A percentile compares a stretch with the other conserved stretches of the same genome.
Evolutionary conservation across 352 stramenopile species (phyloP).

Genomic region (Pythium monospermum): DNA sequence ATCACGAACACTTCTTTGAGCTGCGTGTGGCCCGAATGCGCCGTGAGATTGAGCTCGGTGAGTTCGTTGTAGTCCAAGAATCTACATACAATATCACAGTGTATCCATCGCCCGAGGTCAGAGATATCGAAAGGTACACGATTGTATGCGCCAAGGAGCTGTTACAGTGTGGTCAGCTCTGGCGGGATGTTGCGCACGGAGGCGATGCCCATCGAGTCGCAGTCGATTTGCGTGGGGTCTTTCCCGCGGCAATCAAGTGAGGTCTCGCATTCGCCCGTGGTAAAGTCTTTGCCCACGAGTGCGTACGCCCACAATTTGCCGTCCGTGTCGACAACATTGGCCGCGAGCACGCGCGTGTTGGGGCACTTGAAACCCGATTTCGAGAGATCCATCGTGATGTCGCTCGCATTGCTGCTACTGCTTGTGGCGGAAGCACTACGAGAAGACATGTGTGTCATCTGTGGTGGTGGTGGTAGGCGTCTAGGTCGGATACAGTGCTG

Average conservation of each 20-base stretch:
- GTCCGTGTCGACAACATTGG: neutral
- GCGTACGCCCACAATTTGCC: neutral
- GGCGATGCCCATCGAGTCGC: constrained; percentile 10
- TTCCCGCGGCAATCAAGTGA: too few relatives aligned
- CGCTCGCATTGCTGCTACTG: too few relatives aligned
- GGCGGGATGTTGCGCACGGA: neutral
- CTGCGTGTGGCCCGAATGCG: neutral
- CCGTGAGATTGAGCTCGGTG: neutral
- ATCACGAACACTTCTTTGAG: neutral
- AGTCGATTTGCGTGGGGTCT: neutral
- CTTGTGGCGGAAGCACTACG: too few relatives aligned
- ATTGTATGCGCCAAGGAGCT: neutral
- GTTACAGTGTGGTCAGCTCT: neutral
- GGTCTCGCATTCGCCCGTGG: neutral
- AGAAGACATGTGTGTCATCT: too few relatives aligned
- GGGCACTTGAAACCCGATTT: neutral
- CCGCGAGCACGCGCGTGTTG: neutral
- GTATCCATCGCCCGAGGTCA: too few relatives aligned
- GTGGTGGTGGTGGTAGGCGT: too few relatives aligned
- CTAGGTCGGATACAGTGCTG: too few relatives aligned
- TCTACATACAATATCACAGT: too few relatives aligned
- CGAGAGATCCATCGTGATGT: constrained; percentile 4
- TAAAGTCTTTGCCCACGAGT: neutral
- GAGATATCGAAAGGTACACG: too few relatives aligned
- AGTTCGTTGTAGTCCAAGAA: neutral